Evolutionary conservation across 2,329 filamentous ascomycete genomes (phyloP).

Genomic region (Fusarium lateritium): DNA sequence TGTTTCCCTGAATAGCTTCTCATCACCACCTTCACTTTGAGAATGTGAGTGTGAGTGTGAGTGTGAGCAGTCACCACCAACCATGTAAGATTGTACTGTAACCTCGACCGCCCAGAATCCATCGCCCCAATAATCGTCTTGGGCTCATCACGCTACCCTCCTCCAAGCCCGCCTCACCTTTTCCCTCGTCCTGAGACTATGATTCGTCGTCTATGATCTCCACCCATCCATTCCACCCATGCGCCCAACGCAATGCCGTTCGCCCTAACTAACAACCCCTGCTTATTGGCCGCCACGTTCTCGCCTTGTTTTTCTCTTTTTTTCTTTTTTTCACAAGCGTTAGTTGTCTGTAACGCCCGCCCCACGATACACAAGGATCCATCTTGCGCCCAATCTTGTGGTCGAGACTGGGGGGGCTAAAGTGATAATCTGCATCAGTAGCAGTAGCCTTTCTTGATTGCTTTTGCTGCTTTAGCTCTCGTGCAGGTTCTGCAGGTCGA

Average conservation of each 20-base stretch:
- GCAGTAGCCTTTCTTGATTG: slow-evolving; percentile 14
- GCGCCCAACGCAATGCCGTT: slow-evolving; percentile 47
- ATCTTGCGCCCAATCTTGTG: slow-evolving; percentile 24
- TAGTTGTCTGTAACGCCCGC: slow-evolving; percentile 25
- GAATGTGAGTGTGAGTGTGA: slow-evolving; percentile 4
- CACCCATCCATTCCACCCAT: slow-evolving; percentile 36
- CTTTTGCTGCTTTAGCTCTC: slow-evolving; percentile 22
- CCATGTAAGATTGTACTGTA: slow-evolving; percentile 22
- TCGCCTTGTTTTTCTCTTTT: slow-evolving; percentile 42
- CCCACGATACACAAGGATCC: slow-evolving; percentile 25
- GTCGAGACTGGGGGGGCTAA: slow-evolving; percentile 18
- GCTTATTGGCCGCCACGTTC: slow-evolving; percentile 44
- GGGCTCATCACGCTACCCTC: slow-evolving; percentile 39
- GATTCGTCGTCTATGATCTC: slow-evolving; percentile 32
- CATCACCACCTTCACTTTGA: slow-evolving; percentile 3
- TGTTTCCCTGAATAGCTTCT: slow-evolving; percentile 35
- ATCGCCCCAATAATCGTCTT: slow-evolving; percentile 47
- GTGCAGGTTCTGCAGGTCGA: slow-evolving; percentile 23
- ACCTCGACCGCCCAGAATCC: slow-evolving; percentile 5
- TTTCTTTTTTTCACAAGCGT: slow-evolving; percentile 21
- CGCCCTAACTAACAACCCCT: slow-evolving; percentile 39
- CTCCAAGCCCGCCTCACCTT: slow-evolving; percentile 42
- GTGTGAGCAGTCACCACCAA: slow-evolving; percentile 12
- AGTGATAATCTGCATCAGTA: slow-evolving; percentile 19
- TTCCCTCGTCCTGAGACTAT: not conserved